Conservation (phyloP, 2,329 filamentous ascomycete genomes). For the Bipolaris zeicola region DNA sequence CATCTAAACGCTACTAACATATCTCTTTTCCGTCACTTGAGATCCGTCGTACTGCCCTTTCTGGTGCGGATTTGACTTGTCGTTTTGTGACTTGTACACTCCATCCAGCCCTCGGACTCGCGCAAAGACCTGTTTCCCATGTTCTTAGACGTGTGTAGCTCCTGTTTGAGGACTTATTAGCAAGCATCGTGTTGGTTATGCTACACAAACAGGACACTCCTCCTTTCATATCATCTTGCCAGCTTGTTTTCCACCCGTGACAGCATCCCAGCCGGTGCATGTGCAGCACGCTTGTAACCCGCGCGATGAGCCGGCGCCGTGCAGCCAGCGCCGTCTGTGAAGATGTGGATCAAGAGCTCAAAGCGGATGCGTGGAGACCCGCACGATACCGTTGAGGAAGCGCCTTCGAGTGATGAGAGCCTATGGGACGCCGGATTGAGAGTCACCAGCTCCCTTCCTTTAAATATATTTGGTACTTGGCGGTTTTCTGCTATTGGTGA, state of each 20-base stretch:
- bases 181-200: slow-evolving; percentile 38
- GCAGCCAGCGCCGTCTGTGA: slow-evolving; percentile 28
- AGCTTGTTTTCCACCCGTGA: slow-evolving; percentile 22
- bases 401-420: slow-evolving; percentile 19
- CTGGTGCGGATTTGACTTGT: slow-evolving; percentile 30
- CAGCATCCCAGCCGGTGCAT: slow-evolving; percentile 25
- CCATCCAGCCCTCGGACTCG: slow-evolving; percentile 12
- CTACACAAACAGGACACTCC: slow-evolving; percentile 38
- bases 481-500: slow-evolving; percentile 18
- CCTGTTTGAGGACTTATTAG: slow-evolving; percentile 40
- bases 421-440: slow-evolving; percentile 23
- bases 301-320: slow-evolving; percentile 29
- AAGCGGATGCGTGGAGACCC: slow-evolving; percentile 21
- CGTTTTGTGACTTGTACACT: slow-evolving; percentile 32
- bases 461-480: not conserved
- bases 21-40: not conserved
- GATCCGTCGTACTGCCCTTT: not conserved
- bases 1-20: not conserved
- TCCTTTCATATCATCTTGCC: slow-evolving; percentile 30
- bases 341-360: slow-evolving; percentile 14
- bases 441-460: slow-evolving; percentile 11
- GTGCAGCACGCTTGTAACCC: slow-evolving; percentile 34
- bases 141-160: slow-evolving; percentile 23
- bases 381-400: slow-evolving; percentile 16
- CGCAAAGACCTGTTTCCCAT: slow-evolving; percentile 16